A percentile compares a stretch with the other conserved stretches of the same genome.
Evolutionary conservation across 306 rosid genomes (phyloP).

Genomic region (Ceratonia siliqua): DNA sequence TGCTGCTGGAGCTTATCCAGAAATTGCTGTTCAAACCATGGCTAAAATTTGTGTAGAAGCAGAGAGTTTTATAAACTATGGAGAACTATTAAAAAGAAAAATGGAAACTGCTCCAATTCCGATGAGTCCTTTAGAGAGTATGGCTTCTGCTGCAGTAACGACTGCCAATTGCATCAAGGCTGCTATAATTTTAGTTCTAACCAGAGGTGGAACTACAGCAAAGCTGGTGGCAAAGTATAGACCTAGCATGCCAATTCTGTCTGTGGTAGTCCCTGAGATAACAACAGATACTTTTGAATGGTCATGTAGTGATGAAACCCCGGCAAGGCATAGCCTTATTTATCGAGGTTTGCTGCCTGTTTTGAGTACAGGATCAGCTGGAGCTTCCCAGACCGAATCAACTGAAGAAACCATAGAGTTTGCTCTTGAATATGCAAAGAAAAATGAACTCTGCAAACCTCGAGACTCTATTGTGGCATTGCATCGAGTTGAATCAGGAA

Average conservation of each 20-base stretch:
- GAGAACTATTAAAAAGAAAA: constrained; percentile 25
- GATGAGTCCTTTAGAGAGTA: constrained; percentile 41
- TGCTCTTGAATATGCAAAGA: constrained; percentile 18
- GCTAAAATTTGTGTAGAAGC: constrained; percentile 45
- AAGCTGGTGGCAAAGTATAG: constrained; percentile 58
- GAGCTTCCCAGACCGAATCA: constrained; percentile 26
- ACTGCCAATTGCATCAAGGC: constrained; percentile 39
- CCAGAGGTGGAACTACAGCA: constrained; percentile 45
- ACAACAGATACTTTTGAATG: constrained; percentile 49
- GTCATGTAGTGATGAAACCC: constrained; percentile 25
- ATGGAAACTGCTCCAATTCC: constrained; percentile 24
- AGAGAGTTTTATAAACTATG: constrained; percentile 33
- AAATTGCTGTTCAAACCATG: constrained; percentile 42
- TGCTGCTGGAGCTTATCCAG: constrained; percentile 46
- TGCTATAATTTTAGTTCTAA: constrained; percentile 38
- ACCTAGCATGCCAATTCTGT: constrained; percentile 60
- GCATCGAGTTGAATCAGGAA: constrained; percentile 1
- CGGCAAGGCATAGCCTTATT: constrained; percentile 31
- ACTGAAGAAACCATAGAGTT: constrained; percentile 13
- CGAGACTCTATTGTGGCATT: constrained; percentile 28
- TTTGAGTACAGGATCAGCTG: constrained; percentile 13
- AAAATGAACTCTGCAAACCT: neutral
- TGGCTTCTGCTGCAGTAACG: constrained; percentile 43
- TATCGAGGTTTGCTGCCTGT: constrained; percentile 28
- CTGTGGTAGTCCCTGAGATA: constrained; percentile 51